Evolutionary conservation across 2,329 filamentous ascomycete species (phyloP).

Genomic region (Alternaria gaisen): DNA sequence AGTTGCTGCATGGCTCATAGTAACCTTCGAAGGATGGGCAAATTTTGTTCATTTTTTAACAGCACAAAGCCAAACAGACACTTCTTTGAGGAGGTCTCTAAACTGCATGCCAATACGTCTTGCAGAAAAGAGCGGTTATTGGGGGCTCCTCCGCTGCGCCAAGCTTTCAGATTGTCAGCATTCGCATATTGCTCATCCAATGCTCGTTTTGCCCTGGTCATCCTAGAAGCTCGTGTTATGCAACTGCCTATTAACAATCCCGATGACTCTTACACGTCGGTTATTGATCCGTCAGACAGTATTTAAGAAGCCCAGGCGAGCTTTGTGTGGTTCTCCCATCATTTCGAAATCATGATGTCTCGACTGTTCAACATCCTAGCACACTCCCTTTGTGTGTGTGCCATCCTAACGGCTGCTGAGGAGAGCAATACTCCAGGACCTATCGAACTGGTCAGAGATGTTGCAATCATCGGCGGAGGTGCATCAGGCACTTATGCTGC

Average conservation of each 20-base stretch:
- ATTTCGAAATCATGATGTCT: neutral
- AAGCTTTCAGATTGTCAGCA: neutral
- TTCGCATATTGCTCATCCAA: neutral
- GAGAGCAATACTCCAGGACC: neutral
- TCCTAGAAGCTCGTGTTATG: neutral
- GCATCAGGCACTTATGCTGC: conserved; percentile 56
- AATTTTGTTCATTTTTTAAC: neutral
- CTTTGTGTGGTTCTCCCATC: neutral
- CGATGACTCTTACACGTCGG: neutral
- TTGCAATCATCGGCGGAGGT: conserved; percentile 57
- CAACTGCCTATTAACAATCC: neutral
- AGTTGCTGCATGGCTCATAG: neutral
- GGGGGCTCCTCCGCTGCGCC: neutral
- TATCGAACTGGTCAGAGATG: conserved; percentile 30
- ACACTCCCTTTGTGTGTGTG: neutral
- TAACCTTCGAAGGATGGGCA: neutral
- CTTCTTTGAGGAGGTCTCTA: neutral
- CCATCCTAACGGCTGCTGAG: neutral
- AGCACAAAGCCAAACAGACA: neutral
- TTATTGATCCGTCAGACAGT: neutral
- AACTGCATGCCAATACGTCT: neutral
- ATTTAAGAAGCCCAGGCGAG: neutral
- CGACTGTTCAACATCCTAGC: neutral
- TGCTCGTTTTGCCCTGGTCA: neutral
- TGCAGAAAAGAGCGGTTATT: neutral